Evolutionary conservation across 495 filamentous ascomycete species (phyloP), one percentile per base, ranked within the genome.

Genomic region (Cenococcum geophilum): DNA sequence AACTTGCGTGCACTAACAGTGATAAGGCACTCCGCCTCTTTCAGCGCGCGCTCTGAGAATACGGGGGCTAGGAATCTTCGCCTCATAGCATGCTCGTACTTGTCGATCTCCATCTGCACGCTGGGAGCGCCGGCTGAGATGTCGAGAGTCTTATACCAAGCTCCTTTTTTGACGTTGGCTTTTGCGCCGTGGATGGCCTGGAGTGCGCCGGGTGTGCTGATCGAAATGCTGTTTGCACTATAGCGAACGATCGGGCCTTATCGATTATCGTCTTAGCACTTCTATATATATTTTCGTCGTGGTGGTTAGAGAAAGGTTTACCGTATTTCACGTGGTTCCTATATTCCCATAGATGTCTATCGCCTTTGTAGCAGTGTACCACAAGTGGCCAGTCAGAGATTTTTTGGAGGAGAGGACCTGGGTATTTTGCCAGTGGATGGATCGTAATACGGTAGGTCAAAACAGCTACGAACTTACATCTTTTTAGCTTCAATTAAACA

Each of bases 161-260:
- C 47, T 5, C 55, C 57, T 55, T 68, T 68, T 48, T 62, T 55
- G 43, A 68, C 53, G 48, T 68, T 68, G 57, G 67, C 66, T 23
- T 74, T 75, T 49, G 51, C 57, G 9, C 51, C 16, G 55, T 70
- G 58, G 58, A 68, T 70, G 14, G 57, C 40, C 14, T 60, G 45
- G 11, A 70, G 49, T 6, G 66, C 43, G 0, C 51, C 53, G 5
- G 47, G 11, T 9, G 65, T 65, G 49, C 48, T 56, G 62, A 65
- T 54, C 4, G 50, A 59, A 0, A 70, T 47, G 10, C 25, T 62
- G 42, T 70, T 66, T 0, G 68, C 55, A 9, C 57, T 61, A 50
- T 58, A 60, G 1, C 68, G 55, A 8, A 70, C 49, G 34, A 68
- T 50, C 0, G 50, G 42, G 25, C 67, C 9, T 18, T 49, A 6